Base-by-base conservation (phyloP, 306 rosid genomes). In the Styphnolobium japonicum region DNA sequence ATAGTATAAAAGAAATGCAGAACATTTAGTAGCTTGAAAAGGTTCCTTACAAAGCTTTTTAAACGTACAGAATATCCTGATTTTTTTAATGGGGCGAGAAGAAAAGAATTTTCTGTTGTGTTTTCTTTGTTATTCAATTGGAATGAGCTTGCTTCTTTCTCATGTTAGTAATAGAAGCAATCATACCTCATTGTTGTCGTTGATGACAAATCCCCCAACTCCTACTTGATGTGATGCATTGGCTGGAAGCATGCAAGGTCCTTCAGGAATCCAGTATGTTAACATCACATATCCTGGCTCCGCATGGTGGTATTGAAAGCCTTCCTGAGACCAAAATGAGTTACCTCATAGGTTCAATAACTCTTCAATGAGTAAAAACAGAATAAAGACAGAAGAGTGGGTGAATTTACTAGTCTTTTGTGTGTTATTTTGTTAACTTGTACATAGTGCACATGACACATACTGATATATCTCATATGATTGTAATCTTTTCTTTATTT, bases 181-280 rank as follows among this genome's bases (percentile, higher is more conserved):
- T 14, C 51, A 51, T 81, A 95, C 99, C 96, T 95, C 96, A 71
- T 91, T 85, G 16, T 82, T 80, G 7, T 91, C 89, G 46, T 90
- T 95, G 88, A 92, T 66, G 58, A 93, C 97, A 46, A 95, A 92
- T 79, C 99, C 98, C 14, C 99, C 99, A 55, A 95, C 85, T 77
- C 99, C 99, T 31, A 95, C 99, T 87, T 87, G 97, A 77, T 95
- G 99, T 15, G 99, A 91, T 3, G 99, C 99, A 76, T 95, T 95
- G 5, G 88, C 87, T 27, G 99, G 99, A 83, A 95, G 97, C 98
- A 92, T 84, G 83, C 89, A 87, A 64, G 96, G 99, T 62, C 95
- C 98, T 12, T 92, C 96, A 1, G 98, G 98, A 75, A 95, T 88
- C 99, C 99, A 95, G 73, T 85, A 89, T 19, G 99, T 95, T 82